A percentile compares a stretch with the other conserved stretches of the same genome.
These are phyloP conservation scores for Sphaerulina musiva DNA, from an alignment of 2,329 filamentous ascomycete species.

Conservation along the genomic window DNA sequence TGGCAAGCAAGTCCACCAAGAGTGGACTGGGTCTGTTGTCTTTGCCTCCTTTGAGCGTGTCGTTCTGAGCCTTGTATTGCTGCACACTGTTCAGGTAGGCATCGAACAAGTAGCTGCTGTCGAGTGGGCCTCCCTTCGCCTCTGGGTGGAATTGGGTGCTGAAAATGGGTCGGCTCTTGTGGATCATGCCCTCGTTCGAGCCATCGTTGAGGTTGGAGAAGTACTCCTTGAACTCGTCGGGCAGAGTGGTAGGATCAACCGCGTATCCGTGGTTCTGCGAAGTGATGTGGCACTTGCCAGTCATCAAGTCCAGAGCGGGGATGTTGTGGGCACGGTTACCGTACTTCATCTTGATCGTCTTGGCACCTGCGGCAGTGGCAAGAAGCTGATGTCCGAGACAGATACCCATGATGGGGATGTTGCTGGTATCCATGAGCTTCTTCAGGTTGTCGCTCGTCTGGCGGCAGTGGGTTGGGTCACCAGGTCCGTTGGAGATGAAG, in stretches of 20 bases:
- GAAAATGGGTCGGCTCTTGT: constrained; percentile 94
- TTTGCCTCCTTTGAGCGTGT: constrained; percentile 61
- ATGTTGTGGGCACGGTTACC: constrained; percentile 99
- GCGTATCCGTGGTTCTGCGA: constrained; percentile 98
- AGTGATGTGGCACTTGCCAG: constrained; percentile 96
- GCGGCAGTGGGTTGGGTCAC: constrained; percentile 95
- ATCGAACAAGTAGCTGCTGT: constrained; percentile 93
- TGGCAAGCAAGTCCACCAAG: constrained; percentile 82
- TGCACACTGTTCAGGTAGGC: constrained; percentile 87
- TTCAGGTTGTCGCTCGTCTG: constrained; percentile 87
- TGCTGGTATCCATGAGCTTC: constrained; percentile 83
- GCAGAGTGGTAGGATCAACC: constrained; percentile 75
- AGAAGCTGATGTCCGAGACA: constrained; percentile 96
- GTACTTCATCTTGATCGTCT: constrained; percentile 97
- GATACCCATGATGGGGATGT: constrained; percentile 93
- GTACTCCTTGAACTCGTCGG: constrained; percentile 89
- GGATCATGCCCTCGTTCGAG: constrained; percentile 95
- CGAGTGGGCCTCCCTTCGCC: constrained; percentile 92
- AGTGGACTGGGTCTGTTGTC: constrained; percentile 83
- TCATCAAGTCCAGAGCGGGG: constrained; percentile 86
- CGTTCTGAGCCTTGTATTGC: constrained; percentile 79
- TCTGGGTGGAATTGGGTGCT: constrained; percentile 98
- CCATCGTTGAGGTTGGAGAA: constrained; percentile 98
- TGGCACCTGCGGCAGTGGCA: constrained; percentile 78
- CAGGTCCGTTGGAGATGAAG: constrained; percentile 98